Evolutionary conservation across 2,329 filamentous ascomycete genomes (phyloP).

Genomic region (Xylaria sp.): DNA sequence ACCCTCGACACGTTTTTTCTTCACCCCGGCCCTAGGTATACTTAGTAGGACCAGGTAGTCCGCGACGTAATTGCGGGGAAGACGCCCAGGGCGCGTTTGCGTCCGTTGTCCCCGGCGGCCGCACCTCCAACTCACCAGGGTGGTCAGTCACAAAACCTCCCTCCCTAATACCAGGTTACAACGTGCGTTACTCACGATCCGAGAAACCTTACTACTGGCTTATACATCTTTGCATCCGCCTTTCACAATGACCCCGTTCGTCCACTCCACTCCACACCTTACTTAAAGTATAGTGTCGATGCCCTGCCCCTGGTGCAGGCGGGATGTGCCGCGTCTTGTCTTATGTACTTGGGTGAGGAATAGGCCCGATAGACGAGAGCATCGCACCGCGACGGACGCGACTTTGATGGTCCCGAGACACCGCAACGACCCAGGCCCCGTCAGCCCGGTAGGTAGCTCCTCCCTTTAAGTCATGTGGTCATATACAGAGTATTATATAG

Average conservation of each 20-base stretch:
- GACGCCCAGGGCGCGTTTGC: neutral
- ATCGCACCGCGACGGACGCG: neutral
- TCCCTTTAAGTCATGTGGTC: slow-evolving; percentile 2
- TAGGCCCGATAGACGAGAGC: slow-evolving; percentile 8
- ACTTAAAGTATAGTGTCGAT: neutral
- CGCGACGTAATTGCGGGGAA: slow-evolving; percentile 1
- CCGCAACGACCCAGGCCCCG: neutral
- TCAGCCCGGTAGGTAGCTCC: neutral
- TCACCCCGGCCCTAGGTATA: neutral
- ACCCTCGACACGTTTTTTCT: slow-evolving; percentile 7
- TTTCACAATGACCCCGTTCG: neutral
- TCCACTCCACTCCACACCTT: neutral
- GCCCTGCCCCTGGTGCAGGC: neutral
- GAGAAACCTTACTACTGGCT: neutral
- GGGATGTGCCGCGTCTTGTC: slow-evolving; percentile 9
- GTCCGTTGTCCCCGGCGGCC: slow-evolving; percentile 1
- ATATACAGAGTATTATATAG: neutral
- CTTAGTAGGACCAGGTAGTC: neutral
- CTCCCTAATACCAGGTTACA: slow-evolving; percentile 10
- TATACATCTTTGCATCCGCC: neutral
- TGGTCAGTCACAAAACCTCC: neutral
- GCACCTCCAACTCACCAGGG: neutral
- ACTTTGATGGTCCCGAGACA: neutral
- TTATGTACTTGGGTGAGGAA: slow-evolving; percentile 1
- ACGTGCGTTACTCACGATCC: neutral